Conservation (phyloP, 148 eudicot species). For the Rhododendron henanense region DNA sequence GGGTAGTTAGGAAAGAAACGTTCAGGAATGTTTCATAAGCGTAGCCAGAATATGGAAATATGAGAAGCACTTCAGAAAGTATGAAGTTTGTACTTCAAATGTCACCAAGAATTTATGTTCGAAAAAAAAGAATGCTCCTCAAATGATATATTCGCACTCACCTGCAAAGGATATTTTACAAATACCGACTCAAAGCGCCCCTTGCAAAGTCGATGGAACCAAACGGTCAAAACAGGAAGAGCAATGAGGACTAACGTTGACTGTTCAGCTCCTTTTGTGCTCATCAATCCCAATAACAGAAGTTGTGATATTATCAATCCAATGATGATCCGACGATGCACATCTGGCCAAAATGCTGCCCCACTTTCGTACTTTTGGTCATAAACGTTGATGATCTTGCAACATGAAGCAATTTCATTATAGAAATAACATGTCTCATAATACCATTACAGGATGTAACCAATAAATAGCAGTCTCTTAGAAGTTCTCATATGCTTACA, state of each 20-base stretch:
- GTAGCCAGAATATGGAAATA: not conserved
- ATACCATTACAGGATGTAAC: not conserved
- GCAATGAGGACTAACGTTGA: constrained; percentile 59
- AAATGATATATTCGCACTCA: constrained; percentile 17
- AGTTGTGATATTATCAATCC: constrained; percentile 76
- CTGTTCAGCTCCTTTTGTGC: constrained; percentile 45
- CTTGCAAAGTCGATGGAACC: constrained; percentile 84
- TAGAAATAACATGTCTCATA: not conserved
- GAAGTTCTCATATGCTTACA: not conserved
- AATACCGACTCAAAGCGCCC: constrained; percentile 89
- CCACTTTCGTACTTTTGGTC: constrained; percentile 88
- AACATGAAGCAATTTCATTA: constrained; percentile 16
- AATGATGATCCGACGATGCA: constrained; percentile 65
- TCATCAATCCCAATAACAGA: constrained; percentile 67
- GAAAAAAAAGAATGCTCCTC: not conserved
- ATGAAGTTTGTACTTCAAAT: not conserved
- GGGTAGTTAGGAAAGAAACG: not conserved
- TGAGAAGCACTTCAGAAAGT: not conserved
- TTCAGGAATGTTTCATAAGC: not conserved
- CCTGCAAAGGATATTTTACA: constrained; percentile 68
- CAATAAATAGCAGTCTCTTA: not conserved
- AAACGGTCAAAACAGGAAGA: constrained; percentile 78
- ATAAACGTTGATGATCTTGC: constrained; percentile 86
- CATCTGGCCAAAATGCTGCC: constrained; percentile 95
- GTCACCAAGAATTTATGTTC: not conserved